Conservation (phyloP, 2,329 filamentous ascomycete genomes). For the Ramularia endophylla region DNA sequence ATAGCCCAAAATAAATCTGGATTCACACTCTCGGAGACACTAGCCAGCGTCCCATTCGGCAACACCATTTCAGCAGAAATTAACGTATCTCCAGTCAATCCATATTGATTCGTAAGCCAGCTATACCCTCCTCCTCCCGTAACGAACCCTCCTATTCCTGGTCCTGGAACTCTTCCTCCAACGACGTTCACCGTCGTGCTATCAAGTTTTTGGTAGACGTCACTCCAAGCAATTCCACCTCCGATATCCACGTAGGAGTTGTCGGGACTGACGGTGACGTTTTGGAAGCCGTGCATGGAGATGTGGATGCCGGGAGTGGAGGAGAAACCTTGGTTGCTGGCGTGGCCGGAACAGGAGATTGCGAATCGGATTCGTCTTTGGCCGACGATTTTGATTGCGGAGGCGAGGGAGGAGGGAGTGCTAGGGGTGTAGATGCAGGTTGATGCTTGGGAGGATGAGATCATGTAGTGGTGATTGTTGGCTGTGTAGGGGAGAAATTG, state of each 20-base stretch:
- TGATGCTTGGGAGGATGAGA: not conserved
- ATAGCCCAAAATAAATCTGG: constrained; percentile 16
- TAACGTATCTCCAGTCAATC: constrained; percentile 7
- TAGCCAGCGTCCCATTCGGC: constrained; percentile 6
- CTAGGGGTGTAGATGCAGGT: constrained; percentile 1
- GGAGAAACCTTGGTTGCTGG: constrained; percentile 11
- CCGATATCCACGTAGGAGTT: constrained; percentile 5
- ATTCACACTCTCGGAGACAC: constrained; percentile 25
- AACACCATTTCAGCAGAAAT: constrained; percentile 4
- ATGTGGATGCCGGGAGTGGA: constrained; percentile 9
- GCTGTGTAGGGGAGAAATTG: not conserved
- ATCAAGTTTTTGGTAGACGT: constrained; percentile 11
- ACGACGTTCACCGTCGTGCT: constrained; percentile 7
- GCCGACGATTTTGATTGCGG: constrained; percentile 6
- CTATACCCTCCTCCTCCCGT: constrained; percentile 9
- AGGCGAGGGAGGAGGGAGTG: not conserved
- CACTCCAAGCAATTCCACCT: constrained; percentile 6
- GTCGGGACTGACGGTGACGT: constrained; percentile 5
- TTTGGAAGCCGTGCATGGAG: constrained; percentile 6
- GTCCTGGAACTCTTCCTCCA: constrained; percentile 9
- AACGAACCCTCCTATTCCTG: constrained; percentile 10
- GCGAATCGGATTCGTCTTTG: constrained; percentile 5
- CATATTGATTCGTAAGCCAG: constrained; percentile 10
- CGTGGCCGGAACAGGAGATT: constrained; percentile 7
- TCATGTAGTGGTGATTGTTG: not conserved